Evolutionary conservation across 768 basidiomycete genomes (phyloP), one percentile per base, ranked within the genome.

Genomic region (Xerocomellus dryophilus): DNA sequence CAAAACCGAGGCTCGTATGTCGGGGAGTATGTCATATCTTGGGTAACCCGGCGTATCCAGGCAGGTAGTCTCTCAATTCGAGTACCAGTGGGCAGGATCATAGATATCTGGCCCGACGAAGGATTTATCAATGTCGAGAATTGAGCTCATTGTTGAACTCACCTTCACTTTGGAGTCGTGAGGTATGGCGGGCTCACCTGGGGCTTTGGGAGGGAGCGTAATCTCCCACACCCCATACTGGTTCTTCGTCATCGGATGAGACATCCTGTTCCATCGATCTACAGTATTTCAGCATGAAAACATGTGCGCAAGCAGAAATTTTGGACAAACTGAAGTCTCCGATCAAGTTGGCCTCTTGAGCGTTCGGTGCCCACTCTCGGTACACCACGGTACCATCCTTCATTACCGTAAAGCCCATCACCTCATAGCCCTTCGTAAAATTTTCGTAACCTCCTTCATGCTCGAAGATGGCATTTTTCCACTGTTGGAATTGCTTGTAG

Each of bases 1-100:
- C 97, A 99, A 73, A 99, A 97, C n/a, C 92, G 85, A 18, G 93
- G 91, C 56, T 99, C 97, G 70, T 96, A 99, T 7, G 90, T 81
- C 14, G 93, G 90, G 17, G 97, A 98, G 40, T 92, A 83, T 44
- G 73, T 68, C 53, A 98, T 75, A 68, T 99, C 93, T 69, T 99
- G 97, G 5, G 96, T 98, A 57, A 98, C 96, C 56, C 96, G 90
- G 52, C 73, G 85, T 64, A 93, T 94, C 97, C 96, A 99, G 5
- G 90, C 85, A 5, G 97, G 96, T 38, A 98, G 68, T 36, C 95
- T 85, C 68, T 99, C 97, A 57, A 97, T 88, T 31, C 91, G 86
- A 59, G 83, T 76, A 12, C 90, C 89, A 39, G 75, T 76, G 0
- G 87, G 85, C n/a, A 84, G 66, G 48, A 93, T 80, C 90, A 99